Base-by-base conservation (phyloP, 202 grass and related monocot genomes). In the Panicum virgatum region DNA sequence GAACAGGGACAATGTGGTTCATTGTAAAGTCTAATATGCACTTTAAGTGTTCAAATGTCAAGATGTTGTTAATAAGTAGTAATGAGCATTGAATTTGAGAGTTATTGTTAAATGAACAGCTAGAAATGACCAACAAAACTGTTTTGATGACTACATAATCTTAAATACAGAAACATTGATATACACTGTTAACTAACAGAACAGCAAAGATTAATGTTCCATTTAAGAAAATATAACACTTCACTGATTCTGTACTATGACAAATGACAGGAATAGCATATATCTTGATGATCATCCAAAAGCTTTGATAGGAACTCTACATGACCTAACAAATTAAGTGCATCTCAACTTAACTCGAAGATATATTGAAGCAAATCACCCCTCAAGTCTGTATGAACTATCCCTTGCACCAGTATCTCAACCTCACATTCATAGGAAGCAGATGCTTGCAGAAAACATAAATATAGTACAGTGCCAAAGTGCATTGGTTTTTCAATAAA, bases 251-350 rank as follows among this genome's bases (percentile, higher is more conserved):
- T 29, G 1, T 48, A 50, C 47, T 60, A 67, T 9, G 16, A 18
- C 64, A 43, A 59, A 73, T 75, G 81, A 38, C 43, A 46, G 19
- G 15, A 73, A 78, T 57, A 84, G 29, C 61, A 79, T 69, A 83
- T 22, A 38, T 1, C 37, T 45, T 80, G 7, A 44, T 13, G 37
- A 51, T 39, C 42, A 62, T 29, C 34, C 16, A 10, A 56, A 5
- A 57, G 32, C 46, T 50, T 43, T 29, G 40, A 4, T 42, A 82
- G 39, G 22, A 74, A 52, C 29, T 32, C 1, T 71, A 42, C 1
- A 30, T 23, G 1, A 44, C 13, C 44, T 53, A 14, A 67, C 16
- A 85, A 44, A 63, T 19, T 65, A 52, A 25, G 29, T 62, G 34
- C 66, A 69, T 67, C 40, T 62, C 37, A 68, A 68, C 11, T 64